A percentile compares a stretch with the other conserved stretches of the same genome.
phyloP scores from a whole-genome alignment of 176 grass and related monocot genomes.

The Zoysia pacifica region DNA sequence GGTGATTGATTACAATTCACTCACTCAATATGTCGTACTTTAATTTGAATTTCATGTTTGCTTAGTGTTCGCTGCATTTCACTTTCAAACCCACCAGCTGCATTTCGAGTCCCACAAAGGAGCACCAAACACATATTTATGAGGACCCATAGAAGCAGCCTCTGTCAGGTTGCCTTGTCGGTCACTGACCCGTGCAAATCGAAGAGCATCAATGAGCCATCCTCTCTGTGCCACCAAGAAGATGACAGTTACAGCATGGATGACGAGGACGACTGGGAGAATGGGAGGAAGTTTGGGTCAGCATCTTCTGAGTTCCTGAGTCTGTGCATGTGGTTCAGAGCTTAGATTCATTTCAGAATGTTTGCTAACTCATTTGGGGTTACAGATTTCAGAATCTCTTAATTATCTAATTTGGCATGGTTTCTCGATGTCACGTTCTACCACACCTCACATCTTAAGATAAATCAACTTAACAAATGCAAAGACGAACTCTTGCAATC shows the following conservation, averaged over 20 bases:
- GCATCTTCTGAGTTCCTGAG: not conserved
- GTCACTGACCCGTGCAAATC: constrained; percentile 57
- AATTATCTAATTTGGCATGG: not conserved
- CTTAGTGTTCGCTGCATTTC: too few species aligned
- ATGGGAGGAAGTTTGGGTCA: constrained; percentile 62
- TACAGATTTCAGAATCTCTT: not conserved
- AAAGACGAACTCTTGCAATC: too few species aligned
- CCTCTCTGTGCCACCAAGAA: constrained; percentile 23
- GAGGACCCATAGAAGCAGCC: constrained; percentile 98
- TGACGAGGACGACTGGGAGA: constrained; percentile 61
- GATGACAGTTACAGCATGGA: constrained; percentile 41
- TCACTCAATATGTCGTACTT: not conserved
- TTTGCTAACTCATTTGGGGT: not conserved
- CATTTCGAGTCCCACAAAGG: constrained; percentile 88
- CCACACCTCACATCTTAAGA: too few species aligned
- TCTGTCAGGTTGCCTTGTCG: constrained; percentile 85
- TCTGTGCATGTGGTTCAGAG: not conserved
- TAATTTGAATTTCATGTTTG: not conserved
- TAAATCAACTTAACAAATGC: too few species aligned
- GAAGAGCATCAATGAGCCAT: constrained; percentile 59
- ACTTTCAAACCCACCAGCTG: constrained; percentile 58
- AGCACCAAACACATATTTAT: constrained; percentile 73
- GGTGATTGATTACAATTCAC: too few species aligned
- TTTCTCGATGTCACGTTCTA: too few species aligned
- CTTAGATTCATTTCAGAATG: constrained; percentile 34